A percentile compares a stretch with the other conserved stretches of the same genome.
Evolutionary conservation across 208 protist species (phyloP).

Genomic region (Herpetomonas samuelpessoai): DNA sequence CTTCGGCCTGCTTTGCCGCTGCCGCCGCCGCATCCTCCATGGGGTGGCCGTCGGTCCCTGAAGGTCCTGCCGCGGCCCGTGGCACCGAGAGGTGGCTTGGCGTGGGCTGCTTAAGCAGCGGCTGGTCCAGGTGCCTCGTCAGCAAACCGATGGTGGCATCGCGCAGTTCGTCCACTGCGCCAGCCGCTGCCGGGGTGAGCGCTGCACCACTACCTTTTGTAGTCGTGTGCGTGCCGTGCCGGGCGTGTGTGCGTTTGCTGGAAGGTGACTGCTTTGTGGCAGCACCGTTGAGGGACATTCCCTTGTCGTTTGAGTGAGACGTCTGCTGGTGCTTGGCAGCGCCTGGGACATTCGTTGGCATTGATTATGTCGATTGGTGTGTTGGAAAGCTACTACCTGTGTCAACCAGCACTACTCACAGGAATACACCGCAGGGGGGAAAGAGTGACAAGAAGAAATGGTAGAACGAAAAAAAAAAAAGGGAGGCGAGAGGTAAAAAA

Average conservation of each 20-base stretch:
- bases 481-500: slow-evolving; percentile 4
- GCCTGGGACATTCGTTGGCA: too few relatives aligned
- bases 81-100: too few relatives aligned
- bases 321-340: too few relatives aligned
- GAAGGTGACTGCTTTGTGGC: too few relatives aligned
- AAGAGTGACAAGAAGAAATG: slow-evolving; percentile 7
- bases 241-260: too few relatives aligned
- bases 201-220: too few relatives aligned
- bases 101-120: background rate
- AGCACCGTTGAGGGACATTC: too few relatives aligned
- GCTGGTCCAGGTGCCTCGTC: slow-evolving; percentile 13
- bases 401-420: too few relatives aligned
- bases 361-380: too few relatives aligned
- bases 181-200: slow-evolving; percentile 13
- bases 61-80: too few relatives aligned
- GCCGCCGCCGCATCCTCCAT: background rate
- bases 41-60: background rate
- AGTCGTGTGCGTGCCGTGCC: too few relatives aligned
- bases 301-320: too few relatives aligned
- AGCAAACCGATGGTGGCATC: slow-evolving; percentile 19
- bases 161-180: slow-evolving; percentile 26
- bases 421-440: background rate
- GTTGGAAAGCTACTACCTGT: background rate
- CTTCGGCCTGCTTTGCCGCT: background rate
- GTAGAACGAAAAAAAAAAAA: background rate